These are phyloP conservation scores for Yarrowia alimentaria DNA, from an alignment of 805 yeast species.

Conservation along the genomic window DNA sequence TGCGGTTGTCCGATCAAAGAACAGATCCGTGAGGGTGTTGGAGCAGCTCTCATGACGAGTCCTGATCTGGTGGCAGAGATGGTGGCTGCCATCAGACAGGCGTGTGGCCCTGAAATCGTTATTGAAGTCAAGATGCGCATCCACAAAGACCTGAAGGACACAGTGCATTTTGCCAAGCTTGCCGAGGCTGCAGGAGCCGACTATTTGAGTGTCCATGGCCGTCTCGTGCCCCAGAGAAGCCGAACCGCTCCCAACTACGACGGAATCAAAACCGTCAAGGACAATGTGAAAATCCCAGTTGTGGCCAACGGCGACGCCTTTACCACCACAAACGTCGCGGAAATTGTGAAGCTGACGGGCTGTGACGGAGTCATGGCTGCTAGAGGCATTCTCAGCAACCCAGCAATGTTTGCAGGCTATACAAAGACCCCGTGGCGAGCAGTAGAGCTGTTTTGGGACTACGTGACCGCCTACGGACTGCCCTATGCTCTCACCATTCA, in stretches of 20 bases:
- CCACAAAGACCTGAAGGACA: conserved; percentile 70
- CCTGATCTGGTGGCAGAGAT: conserved; percentile 76
- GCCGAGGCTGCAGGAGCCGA: conserved; percentile 90
- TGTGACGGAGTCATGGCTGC: conserved; percentile 96
- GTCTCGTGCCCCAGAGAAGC: conserved; percentile 81
- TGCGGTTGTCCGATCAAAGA: conserved; percentile 98
- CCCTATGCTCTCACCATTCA: conserved; percentile 85
- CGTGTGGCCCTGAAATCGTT: conserved; percentile 67
- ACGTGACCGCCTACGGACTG: conserved; percentile 73
- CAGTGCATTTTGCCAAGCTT: conserved; percentile 65
- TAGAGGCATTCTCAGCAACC: conserved; percentile 80
- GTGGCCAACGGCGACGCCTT: conserved; percentile 99
- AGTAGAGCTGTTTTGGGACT: conserved; percentile 77
- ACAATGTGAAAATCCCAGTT: conserved; percentile 59
- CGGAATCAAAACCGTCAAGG: conserved; percentile 68
- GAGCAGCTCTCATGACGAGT: conserved; percentile 88
- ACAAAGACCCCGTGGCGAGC: conserved; percentile 85
- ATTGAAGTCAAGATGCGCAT: conserved; percentile 91
- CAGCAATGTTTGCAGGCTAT: conserved; percentile 79
- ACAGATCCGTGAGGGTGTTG: conserved; percentile 93
- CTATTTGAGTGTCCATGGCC: conserved; percentile 90
- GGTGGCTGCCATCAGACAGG: conserved; percentile 78
- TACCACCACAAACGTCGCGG: conserved; percentile 57
- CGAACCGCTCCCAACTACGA: conserved; percentile 79
- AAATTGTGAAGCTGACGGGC: conserved; percentile 63